Percentiles rank a stretch among this genome's conserved stretches.
Conservation (phyloP, 2,329 filamentous ascomycete genomes). For the Cadophora gregata region DNA sequence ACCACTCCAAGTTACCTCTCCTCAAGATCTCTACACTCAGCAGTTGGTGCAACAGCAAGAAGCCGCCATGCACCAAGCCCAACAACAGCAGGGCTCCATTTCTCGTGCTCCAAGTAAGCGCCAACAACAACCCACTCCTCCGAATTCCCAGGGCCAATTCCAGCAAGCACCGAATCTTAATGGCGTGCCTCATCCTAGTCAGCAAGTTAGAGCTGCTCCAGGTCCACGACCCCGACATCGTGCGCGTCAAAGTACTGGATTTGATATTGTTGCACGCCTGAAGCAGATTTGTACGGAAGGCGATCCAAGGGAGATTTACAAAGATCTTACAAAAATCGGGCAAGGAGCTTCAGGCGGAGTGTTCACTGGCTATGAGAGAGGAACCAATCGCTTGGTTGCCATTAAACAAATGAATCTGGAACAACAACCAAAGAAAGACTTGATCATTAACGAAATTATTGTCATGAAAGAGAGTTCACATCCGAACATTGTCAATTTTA, state of each 20-base stretch:
- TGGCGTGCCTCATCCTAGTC: slow-evolving; percentile 46
- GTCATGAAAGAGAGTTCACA: slow-evolving; percentile 99
- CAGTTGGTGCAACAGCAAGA: slow-evolving; percentile 80
- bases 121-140: slow-evolving; percentile 58
- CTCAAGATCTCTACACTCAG: slow-evolving; percentile 60
- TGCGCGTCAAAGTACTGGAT: slow-evolving; percentile 76
- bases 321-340: slow-evolving; percentile 90
- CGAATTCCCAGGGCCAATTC: slow-evolving; percentile 59
- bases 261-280: slow-evolving; percentile 83
- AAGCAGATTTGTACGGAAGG: slow-evolving; percentile 89
- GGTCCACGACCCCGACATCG: slow-evolving; percentile 76
- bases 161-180: slow-evolving; percentile 46
- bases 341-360: slow-evolving; percentile 97
- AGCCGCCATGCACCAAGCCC: slow-evolving; percentile 72
- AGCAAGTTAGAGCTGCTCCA: slow-evolving; percentile 51
- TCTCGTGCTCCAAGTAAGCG: slow-evolving; percentile 78
- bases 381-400: slow-evolving; percentile 85
- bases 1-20: slow-evolving; percentile 36
- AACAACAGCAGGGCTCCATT: slow-evolving; percentile 78
- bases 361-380: slow-evolving; percentile 86
- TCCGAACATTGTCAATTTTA: slow-evolving; percentile 98
- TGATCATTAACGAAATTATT: slow-evolving; percentile 98
- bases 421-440: slow-evolving; percentile 97
- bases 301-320: slow-evolving; percentile 88
- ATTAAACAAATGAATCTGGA: slow-evolving; percentile 99